Evolutionary conservation across 2,329 filamentous ascomycete genomes (phyloP), one percentile per base, ranked within the genome.

Genomic region (Cercospora citrullina): DNA sequence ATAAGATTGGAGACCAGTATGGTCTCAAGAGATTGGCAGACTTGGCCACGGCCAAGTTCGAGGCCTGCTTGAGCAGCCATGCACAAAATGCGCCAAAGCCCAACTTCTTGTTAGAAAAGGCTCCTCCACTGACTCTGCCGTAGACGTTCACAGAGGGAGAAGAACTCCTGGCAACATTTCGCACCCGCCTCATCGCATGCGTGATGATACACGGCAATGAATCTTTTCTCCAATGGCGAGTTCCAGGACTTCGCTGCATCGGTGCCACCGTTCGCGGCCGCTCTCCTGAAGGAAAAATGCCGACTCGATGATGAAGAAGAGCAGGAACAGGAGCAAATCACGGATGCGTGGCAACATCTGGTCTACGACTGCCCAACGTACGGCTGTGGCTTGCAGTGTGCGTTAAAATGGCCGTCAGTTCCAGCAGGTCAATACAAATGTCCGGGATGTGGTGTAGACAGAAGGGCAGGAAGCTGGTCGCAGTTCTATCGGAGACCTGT

Each of bases 1-100:
- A 57, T 10, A 23, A 2, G 1, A 33, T 64, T 2, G 65, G 21
- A 1, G 60, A 68, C 30, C 68, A 68, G 65, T 66, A 57, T 33
- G 23, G 21, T 1, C 66, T 69, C 21, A 21, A 58, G 8, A 36
- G 51, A 4, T 45, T 68, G 16, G 39, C 30, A 18, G 16, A 16
- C 6, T 33, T 65, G 8, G 63, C 66, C 14, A 21, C 0, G 3
- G 21, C 23, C 10, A 68, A 68, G 21, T 68, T 68, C 58, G 31
- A 42, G 8, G 16, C 55, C 9, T 33, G n/a, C 5, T 48, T 48
- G 42, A 4, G 3, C 4, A 10, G 16, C 4, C 42, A 48, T 3
- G 42, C 16, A 21, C 42, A 18, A n/a, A 4, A 8, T 8, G 42
- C 42, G 26, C n/a, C n/a, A n/a, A n/a, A n/a, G n/a, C n/a, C n/a